Base-by-base conservation (phyloP, 306 rosid species). In the Luffa acutangula region DNA sequence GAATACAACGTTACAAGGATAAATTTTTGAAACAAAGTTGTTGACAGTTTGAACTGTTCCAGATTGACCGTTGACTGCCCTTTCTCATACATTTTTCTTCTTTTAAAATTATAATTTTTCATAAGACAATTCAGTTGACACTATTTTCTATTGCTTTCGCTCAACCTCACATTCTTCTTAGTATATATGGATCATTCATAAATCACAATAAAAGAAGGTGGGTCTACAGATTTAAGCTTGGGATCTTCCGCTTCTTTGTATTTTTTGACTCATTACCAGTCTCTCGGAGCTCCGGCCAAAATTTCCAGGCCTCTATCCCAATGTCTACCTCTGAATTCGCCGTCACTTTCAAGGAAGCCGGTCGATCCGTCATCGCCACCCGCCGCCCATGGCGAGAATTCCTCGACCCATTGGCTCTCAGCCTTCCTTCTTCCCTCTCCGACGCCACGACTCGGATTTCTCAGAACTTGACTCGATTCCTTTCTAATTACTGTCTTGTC, bases 311-410 rank as follows among this genome's bases (percentile, higher is more conserved):
- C 49, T 78, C 25, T 51, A 13, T 54, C 18, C 51, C 56, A 15
- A 80, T 80, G 82, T 67, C 82, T 15, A 21, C 77, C 69, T 11
- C 65, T 39, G 82, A 51, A 80, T 80, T 80, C 46, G 82, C 77
- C 36, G 49, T 45, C 57, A 45, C 59, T 25, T 70, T 80, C 78
- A 80, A 69, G 82, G 69, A 79, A 53, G 77, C 90, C 9, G 78
- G 85, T 13, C 83, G 72, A 46, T 74, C 85, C 5, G 79, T 85
- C 34, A 82, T 85, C 73, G 78, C 90, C 34, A 77, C 90, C 48
- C 88, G 88, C 70, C 92, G 87, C 3, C 87, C 94, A 5, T 90
- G 91, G 91, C 37, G 58, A 7, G 88, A 86, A 7, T 81, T 88
- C 73, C 79, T 90, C 5, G 82, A 82, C 77, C 75, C 79, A 42